Percentiles rank a stretch among this genome's conserved stretches.
phyloP scores from a whole-genome alignment of 192 early-diverging fungal genomes.

The Coemansia sp. region DNA sequence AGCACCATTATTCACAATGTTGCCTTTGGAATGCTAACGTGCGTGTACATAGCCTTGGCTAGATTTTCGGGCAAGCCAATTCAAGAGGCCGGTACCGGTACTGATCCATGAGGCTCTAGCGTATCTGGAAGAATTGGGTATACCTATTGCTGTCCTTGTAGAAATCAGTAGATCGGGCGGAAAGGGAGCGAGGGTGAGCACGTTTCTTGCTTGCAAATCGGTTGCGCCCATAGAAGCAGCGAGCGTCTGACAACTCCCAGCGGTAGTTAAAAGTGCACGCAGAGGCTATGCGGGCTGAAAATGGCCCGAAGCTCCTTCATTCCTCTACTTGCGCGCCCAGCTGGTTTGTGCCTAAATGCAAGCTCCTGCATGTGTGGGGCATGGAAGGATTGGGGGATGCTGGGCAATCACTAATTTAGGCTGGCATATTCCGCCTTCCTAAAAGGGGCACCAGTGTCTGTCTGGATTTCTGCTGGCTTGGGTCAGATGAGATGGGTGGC shows the following conservation, averaged over 20 bases:
- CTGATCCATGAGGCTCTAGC: background rate
- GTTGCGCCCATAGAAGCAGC: background rate
- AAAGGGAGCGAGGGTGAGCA: background rate
- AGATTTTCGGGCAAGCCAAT: background rate
- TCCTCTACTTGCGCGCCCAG: background rate
- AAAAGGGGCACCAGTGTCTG: background rate
- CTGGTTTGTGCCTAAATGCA: background rate
- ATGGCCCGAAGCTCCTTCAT: background rate
- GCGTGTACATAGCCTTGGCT: background rate
- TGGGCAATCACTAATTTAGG: background rate
- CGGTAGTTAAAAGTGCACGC: background rate
- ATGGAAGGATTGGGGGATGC: background rate
- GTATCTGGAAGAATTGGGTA: background rate
- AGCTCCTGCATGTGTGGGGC: background rate
- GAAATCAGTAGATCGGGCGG: background rate
- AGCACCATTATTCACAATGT: background rate
- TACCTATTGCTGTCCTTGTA: background rate
- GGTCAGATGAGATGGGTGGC: background rate
- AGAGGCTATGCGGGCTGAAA: background rate
- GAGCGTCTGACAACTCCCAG: background rate
- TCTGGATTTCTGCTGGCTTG: background rate
- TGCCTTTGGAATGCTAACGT: background rate
- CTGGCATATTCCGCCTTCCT: constrained; percentile 2
- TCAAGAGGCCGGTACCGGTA: background rate
- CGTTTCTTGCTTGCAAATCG: background rate